phyloP scores from a whole-genome alignment of 371 early-diverging fungal genomes.

The Gilbertella persicaria region DNA sequence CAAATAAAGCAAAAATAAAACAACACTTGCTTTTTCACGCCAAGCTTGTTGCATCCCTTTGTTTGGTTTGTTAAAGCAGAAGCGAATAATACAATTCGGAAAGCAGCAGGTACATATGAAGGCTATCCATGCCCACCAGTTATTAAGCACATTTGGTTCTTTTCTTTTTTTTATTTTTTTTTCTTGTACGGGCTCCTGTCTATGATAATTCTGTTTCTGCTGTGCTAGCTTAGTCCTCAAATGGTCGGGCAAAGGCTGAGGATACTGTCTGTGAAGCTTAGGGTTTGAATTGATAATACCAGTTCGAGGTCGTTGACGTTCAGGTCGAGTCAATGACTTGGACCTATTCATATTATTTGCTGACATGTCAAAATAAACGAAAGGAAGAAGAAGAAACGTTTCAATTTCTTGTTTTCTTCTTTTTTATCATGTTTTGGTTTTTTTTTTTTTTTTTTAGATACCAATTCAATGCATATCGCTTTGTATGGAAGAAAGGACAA shows the following conservation, averaged over 20 bases:
- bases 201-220: slow-evolving; percentile 31
- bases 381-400: no score
- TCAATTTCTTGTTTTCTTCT: no score
- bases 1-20: not conserved
- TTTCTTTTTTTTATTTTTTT: slow-evolving; percentile 34
- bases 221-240: slow-evolving; percentile 19
- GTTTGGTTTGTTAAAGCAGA: slow-evolving; percentile 45
- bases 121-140: slow-evolving; percentile 55
- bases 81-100: slow-evolving; percentile 50
- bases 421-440: no score
- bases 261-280: not conserved
- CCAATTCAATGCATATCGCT: no score
- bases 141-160: slow-evolving; percentile 45
- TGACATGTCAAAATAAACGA: no score
- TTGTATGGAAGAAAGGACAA: no score
- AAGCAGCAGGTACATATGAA: slow-evolving; percentile 56
- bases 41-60: slow-evolving; percentile 64
- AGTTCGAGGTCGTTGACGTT: slow-evolving; percentile 44
- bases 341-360: slow-evolving; percentile 24
- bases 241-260: slow-evolving; percentile 1
- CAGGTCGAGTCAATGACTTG: slow-evolving; percentile 47
- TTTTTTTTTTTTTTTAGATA: no score
- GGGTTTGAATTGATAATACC: slow-evolving; percentile 18
- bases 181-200: no score
- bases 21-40: slow-evolving; percentile 61